Percentiles rank a stretch among this genome's conserved stretches.
Evolutionary conservation across 305 asterid genomes (phyloP).

Genomic region (Fraxinus platypoda): DNA sequence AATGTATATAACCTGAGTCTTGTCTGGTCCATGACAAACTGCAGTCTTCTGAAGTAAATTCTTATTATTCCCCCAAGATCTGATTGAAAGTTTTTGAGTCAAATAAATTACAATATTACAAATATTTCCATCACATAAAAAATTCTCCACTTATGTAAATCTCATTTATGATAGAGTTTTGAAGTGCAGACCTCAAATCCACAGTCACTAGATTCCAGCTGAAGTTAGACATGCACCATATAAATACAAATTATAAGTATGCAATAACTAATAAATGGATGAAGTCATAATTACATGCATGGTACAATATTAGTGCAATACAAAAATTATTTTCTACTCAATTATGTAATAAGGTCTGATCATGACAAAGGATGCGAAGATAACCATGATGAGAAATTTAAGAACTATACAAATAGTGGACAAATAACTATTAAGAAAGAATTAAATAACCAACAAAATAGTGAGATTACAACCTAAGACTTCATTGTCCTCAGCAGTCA

Average conservation of each 20-base stretch:
- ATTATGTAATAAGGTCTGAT: not conserved
- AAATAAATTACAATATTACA: not conserved
- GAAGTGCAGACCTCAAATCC: not conserved
- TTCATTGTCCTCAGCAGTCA: not conserved
- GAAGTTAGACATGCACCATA: not conserved
- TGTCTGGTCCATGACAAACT: not conserved
- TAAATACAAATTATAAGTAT: not conserved
- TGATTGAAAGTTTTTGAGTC: not conserved
- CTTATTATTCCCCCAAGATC: not conserved
- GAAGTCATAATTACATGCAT: not conserved
- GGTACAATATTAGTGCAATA: not conserved
- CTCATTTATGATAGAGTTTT: not conserved
- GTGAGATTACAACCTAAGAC: not conserved
- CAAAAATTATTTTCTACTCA: not conserved
- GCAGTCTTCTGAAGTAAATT: not conserved
- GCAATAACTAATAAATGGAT: not conserved
- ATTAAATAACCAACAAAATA: not conserved
- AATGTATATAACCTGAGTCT: not conserved
- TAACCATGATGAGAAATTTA: not conserved
- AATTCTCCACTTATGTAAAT: not conserved
- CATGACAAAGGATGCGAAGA: not conserved
- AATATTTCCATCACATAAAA: not conserved
- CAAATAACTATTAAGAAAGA: not conserved
- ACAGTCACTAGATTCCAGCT: not conserved
- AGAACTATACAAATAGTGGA: not conserved